Percentiles rank a stretch among this genome's conserved stretches.
phyloP scores from a whole-genome alignment of 148 eudicot genomes.

The Pouteria glomerata region DNA sequence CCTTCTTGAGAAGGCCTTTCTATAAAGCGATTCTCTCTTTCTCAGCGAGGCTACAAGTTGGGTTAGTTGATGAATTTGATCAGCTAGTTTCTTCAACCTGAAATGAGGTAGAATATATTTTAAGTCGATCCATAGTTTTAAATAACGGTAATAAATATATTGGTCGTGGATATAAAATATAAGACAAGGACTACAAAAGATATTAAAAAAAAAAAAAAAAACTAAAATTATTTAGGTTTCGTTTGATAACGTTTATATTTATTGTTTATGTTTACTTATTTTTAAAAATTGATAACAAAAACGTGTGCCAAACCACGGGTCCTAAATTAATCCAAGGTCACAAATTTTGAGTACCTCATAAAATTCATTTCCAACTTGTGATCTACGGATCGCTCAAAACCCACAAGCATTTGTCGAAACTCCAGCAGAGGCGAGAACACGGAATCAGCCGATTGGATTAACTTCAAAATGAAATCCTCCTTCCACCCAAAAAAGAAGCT shows the following conservation, averaged over 20 bases:
- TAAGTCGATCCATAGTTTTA: not conserved
- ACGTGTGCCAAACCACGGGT: too few relatives aligned
- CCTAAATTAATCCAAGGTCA: too few relatives aligned
- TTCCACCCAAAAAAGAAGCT: not conserved
- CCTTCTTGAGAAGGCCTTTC: slow-evolving; percentile 51
- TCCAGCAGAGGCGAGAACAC: slow-evolving; percentile 10
- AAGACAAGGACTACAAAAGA: not conserved
- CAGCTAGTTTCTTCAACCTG: slow-evolving; percentile 44
- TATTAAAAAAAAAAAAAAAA: not conserved
- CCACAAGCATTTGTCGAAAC: slow-evolving; percentile 16
- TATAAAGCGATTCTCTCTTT: slow-evolving; percentile 36
- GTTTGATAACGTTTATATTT: too few relatives aligned
- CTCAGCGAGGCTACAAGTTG: slow-evolving; percentile 17
- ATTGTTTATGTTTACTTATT: too few relatives aligned
- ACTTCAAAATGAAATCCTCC: not conserved
- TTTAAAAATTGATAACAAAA: too few relatives aligned
- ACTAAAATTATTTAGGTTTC: too few relatives aligned
- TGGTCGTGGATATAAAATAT: too few relatives aligned
- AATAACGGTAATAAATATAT: too few relatives aligned
- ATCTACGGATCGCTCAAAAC: slow-evolving; percentile 25
- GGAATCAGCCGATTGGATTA: slow-evolving; percentile 6
- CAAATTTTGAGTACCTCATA: slow-evolving; percentile 53
- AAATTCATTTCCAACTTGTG: slow-evolving; percentile 30
- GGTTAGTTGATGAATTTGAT: slow-evolving; percentile 14
- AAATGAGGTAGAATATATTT: not conserved